Conservation (phyloP, 2,329 filamentous ascomycete genomes). For the Chalaropsis ovoidea region DNA sequence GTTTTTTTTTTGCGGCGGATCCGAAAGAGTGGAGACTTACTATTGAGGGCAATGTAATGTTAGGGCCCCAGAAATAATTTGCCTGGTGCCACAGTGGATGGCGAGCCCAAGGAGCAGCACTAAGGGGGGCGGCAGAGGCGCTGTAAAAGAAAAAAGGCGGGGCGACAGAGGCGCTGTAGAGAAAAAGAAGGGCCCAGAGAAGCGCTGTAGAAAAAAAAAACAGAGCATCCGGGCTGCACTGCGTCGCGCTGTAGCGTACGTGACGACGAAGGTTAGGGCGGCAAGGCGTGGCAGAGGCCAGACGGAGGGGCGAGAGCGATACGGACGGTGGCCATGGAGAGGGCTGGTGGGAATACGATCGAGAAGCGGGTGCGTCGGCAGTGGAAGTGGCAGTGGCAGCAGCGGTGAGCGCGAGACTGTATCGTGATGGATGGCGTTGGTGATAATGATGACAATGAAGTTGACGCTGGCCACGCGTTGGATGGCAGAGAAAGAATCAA, state of each 20-base stretch:
- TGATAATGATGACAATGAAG: neutral
- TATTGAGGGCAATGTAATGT: neutral
- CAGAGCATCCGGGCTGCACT: no score
- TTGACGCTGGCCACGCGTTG: no score
- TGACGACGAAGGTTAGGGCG: neutral
- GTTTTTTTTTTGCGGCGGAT: constrained; percentile 2
- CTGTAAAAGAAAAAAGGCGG: neutral
- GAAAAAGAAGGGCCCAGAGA: neutral
- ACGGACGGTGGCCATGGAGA: neutral
- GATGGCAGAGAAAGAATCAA: no score
- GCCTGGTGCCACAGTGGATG: neutral
- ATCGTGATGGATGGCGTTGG: neutral
- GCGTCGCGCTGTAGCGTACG: neutral
- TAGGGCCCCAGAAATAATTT: neutral
- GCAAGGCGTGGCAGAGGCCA: neutral
- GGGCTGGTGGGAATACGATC: neutral
- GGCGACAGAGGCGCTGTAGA: constrained; percentile 12
- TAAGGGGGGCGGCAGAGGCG: neutral
- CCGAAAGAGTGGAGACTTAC: neutral
- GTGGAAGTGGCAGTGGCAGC: neutral
- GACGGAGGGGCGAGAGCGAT: neutral
- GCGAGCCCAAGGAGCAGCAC: neutral
- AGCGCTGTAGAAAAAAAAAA: constrained; percentile 3
- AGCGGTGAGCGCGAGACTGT: neutral
- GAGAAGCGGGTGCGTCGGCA: neutral